A percentile compares a stretch with the other conserved stretches of the same genome.
phyloP scores from a whole-genome alignment of 2,329 filamentous ascomycete genomes.

The Trichoderma oligosporum region DNA sequence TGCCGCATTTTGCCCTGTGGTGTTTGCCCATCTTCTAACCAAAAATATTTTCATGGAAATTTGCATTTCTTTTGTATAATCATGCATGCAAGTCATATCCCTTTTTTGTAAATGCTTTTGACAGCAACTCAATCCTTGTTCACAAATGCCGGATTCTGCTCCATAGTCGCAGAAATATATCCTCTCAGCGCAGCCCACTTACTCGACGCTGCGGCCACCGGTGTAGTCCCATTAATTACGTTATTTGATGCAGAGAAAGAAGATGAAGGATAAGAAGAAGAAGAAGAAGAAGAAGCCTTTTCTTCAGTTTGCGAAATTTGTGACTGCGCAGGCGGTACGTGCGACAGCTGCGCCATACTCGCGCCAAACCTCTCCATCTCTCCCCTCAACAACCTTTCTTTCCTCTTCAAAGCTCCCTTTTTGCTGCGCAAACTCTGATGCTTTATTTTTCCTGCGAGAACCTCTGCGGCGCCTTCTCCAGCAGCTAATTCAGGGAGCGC shows the following conservation, averaged over 20 bases:
- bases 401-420: constrained; percentile 77
- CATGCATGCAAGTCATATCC: not conserved
- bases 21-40: not conserved
- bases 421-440: constrained; percentile 71
- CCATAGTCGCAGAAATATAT: constrained; percentile 84
- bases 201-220: constrained; percentile 44
- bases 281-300: not conserved
- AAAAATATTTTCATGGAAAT: not conserved
- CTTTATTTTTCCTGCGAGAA: constrained; percentile 56
- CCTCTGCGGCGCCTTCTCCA: constrained; percentile 44
- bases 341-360: constrained; percentile 73
- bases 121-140: constrained; percentile 29
- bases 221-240: not conserved
- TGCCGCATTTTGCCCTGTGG: not conserved
- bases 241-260: not conserved
- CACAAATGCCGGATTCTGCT: constrained; percentile 75
- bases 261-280: too few relatives aligned
- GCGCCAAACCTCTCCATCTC: constrained; percentile 82
- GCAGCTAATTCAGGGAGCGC: constrained; percentile 65
- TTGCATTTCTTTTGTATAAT: not conserved
- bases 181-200: constrained; percentile 78
- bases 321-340: constrained; percentile 29
- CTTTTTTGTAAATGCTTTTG: too few relatives aligned
- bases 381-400: constrained; percentile 71
- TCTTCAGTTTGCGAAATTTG: not conserved